Evolutionary conservation across 345 rosid genomes (phyloP).

Genomic region (Raphanus raphanistrum): DNA sequence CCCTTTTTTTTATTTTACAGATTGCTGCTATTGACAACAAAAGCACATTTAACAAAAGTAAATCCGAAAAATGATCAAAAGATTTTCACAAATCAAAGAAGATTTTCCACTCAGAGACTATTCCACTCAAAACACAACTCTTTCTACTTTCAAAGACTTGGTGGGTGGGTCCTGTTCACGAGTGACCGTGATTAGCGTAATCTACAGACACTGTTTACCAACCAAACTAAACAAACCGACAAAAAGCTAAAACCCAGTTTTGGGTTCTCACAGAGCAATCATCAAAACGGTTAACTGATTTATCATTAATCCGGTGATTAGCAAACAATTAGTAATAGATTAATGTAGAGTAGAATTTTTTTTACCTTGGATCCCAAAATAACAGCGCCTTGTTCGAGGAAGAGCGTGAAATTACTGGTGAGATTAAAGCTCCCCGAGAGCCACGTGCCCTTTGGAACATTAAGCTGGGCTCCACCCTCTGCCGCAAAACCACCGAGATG

Average conservation of each 20-base stretch:
- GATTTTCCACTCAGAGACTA: not conserved
- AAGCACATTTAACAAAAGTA: not conserved
- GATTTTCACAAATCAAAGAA: not conserved
- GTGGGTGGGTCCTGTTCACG: slow-evolving; percentile 22
- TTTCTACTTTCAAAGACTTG: slow-evolving; percentile 3
- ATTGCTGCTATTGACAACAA: slow-evolving; percentile 3
- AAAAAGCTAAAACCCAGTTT: not conserved
- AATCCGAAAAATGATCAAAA: not conserved
- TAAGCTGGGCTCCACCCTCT: slow-evolving; percentile 70
- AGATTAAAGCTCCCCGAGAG: slow-evolving; percentile 91
- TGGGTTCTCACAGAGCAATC: slow-evolving; percentile 17
- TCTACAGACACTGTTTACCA: slow-evolving; percentile 7
- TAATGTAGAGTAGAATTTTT: not conserved
- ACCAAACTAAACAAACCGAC: slow-evolving; percentile 1
- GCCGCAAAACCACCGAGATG: slow-evolving; percentile 50
- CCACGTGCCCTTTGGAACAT: slow-evolving; percentile 80
- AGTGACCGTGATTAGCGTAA: slow-evolving; percentile 32
- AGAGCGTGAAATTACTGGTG: slow-evolving; percentile 89
- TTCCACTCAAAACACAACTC: slow-evolving; percentile 15
- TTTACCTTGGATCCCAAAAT: slow-evolving; percentile 86
- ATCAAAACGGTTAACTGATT: not conserved
- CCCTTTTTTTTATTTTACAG: not conserved
- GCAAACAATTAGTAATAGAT: not conserved
- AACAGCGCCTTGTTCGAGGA: slow-evolving; percentile 74
- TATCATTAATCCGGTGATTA: not conserved